These are phyloP conservation scores for Nakazawaea laoshanensis DNA, from an alignment of 805 yeast genomes.

Conservation along the genomic window DNA sequence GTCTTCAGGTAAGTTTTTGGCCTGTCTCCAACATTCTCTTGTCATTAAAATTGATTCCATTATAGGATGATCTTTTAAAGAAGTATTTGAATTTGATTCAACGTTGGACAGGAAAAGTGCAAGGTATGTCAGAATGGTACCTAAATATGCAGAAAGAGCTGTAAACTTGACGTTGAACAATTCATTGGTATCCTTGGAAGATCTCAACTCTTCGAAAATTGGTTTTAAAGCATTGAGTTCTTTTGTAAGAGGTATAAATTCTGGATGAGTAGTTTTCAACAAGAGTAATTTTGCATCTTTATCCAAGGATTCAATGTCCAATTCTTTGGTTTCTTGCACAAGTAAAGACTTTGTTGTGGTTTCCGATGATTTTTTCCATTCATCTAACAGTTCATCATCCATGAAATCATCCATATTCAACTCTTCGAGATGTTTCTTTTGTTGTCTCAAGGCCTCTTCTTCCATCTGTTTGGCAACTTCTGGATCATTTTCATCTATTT, in stretches of 20 bases:
- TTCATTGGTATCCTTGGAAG: constrained; percentile 21
- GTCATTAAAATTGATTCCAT: constrained; percentile 81
- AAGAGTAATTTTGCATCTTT: constrained; percentile 42
- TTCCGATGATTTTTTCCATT: constrained; percentile 58
- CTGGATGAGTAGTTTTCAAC: constrained; percentile 66
- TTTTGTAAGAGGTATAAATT: constrained; percentile 65
- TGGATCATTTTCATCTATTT: constrained; percentile 44
- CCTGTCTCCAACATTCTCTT: constrained; percentile 87
- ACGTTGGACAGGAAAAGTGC: constrained; percentile 59
- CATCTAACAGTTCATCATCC: constrained; percentile 73
- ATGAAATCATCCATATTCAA: constrained; percentile 66
- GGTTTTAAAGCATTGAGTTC: constrained; percentile 44
- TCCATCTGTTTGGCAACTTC: constrained; percentile 74
- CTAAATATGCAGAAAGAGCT: constrained; percentile 74
- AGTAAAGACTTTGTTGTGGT: constrained; percentile 26
- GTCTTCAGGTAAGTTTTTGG: constrained; percentile 39
- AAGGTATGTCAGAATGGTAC: constrained; percentile 70
- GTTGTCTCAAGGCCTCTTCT: constrained; percentile 81
- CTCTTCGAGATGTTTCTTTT: constrained; percentile 70
- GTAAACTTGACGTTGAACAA: constrained; percentile 43
- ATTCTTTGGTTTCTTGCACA: constrained; percentile 27
- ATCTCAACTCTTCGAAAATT: constrained; percentile 27
- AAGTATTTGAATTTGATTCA: constrained; percentile 30
- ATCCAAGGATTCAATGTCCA: constrained; percentile 42
- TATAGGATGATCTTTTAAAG: constrained; percentile 80